A percentile compares a stretch with the other conserved stretches of the same genome.
Evolutionary conservation across 225 moss, liverwort and hornwort genomes (phyloP).

Genomic region (Asterella californica): DNA sequence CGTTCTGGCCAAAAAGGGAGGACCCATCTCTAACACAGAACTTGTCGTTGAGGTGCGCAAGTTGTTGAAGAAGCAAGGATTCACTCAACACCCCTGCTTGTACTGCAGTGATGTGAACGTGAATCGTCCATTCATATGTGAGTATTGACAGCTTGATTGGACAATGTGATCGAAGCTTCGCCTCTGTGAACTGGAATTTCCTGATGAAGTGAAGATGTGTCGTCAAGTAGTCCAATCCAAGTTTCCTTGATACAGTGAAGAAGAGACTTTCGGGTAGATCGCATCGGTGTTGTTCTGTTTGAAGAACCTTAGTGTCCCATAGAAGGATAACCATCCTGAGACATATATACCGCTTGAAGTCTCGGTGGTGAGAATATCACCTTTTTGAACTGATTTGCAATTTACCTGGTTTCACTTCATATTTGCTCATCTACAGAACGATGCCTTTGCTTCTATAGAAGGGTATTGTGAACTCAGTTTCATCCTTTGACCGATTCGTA

Average conservation of each 20-base stretch:
- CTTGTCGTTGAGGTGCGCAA: conserved; percentile 58
- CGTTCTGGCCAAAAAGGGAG: conserved; percentile 35
- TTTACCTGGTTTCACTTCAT: not conserved
- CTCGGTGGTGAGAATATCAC: not conserved
- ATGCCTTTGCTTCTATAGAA: not conserved
- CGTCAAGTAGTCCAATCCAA: not conserved
- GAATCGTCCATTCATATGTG: conserved; percentile 52
- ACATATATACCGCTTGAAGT: not conserved
- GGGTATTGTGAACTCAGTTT: not conserved
- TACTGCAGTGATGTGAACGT: conserved; percentile 62
- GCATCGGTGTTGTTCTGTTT: not conserved
- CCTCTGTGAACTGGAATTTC: not conserved
- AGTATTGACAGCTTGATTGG: conserved; percentile 5
- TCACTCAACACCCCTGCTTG: conserved; percentile 87
- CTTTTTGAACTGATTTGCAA: not conserved
- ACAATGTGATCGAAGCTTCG: conserved; percentile 3
- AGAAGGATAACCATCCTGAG: not conserved
- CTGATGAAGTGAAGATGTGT: not conserved
- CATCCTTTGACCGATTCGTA: not conserved
- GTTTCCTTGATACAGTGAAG: not conserved
- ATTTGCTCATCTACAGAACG: not conserved
- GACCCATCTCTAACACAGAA: conserved; percentile 55
- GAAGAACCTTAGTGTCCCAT: not conserved
- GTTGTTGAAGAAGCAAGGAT: conserved; percentile 55
- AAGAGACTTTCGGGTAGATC: too few relatives aligned